Evolutionary conservation across 2,329 filamentous ascomycete species (phyloP).

Genomic region (Aureobasidium leucospermi): DNA sequence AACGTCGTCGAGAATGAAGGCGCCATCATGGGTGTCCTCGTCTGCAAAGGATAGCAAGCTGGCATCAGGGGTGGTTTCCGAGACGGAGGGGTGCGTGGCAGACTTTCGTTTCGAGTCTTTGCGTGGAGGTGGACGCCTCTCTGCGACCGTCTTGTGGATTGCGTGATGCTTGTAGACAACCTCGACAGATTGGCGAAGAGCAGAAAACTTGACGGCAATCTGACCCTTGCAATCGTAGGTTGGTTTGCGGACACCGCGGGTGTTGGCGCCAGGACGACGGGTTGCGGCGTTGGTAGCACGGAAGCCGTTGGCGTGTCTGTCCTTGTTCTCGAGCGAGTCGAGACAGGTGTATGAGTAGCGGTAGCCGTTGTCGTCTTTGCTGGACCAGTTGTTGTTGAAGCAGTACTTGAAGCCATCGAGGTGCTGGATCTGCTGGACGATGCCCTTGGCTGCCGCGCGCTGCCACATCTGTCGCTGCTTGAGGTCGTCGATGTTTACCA

Average conservation of each 20-base stretch:
- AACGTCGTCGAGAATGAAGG: background rate
- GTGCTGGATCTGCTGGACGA: slow-evolving; percentile 37
- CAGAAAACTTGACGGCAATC: slow-evolving; percentile 42
- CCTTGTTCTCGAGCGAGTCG: slow-evolving; percentile 45
- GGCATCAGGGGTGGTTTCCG: background rate
- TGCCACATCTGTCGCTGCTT: slow-evolving; percentile 38
- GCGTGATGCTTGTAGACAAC: slow-evolving; percentile 42
- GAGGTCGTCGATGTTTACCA: slow-evolving; percentile 26
- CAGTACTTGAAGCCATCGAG: slow-evolving; percentile 42
- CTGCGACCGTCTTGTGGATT: slow-evolving; percentile 40
- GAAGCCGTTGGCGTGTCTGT: slow-evolving; percentile 38
- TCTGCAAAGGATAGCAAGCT: background rate
- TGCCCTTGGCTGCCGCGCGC: slow-evolving; percentile 39
- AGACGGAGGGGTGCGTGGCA: background rate
- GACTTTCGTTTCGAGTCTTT: slow-evolving; percentile 11
- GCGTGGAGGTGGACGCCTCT: slow-evolving; percentile 34
- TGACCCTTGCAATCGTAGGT: slow-evolving; percentile 44
- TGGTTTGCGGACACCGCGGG: slow-evolving; percentile 29
- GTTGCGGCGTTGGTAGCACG: slow-evolving; percentile 22
- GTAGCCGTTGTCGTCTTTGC: slow-evolving; percentile 38
- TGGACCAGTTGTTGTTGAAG: slow-evolving; percentile 44
- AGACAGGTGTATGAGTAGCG: slow-evolving; percentile 45
- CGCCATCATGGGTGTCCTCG: background rate
- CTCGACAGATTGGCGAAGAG: slow-evolving; percentile 33
- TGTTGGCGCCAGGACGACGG: slow-evolving; percentile 8